Conservation (phyloP, 2,329 filamentous ascomycete species). For the Anthostomella pinea region DNA sequence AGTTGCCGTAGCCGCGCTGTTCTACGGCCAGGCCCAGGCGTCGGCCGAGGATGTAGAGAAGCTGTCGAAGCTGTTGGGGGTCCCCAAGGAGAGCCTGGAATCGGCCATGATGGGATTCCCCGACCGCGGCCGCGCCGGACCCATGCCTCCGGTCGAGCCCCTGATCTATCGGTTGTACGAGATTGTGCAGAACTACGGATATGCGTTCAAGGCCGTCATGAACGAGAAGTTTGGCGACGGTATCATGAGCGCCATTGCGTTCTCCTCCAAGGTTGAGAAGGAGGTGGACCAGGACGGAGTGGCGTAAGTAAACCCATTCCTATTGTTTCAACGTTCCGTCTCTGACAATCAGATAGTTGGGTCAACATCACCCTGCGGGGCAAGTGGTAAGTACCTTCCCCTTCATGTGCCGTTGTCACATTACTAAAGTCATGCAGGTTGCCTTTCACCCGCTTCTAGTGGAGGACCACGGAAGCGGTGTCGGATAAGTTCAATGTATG, state of each 20-base stretch:
- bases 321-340: neutral
- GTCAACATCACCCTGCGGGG: constrained; percentile 33
- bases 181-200: constrained; percentile 95
- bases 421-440: constrained; percentile 24
- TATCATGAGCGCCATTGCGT: constrained; percentile 95
- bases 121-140: constrained; percentile 73
- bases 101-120: constrained; percentile 70
- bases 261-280: constrained; percentile 89
- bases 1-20: constrained; percentile 81
- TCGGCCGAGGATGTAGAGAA: constrained; percentile 64
- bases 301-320: constrained; percentile 35
- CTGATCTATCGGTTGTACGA: constrained; percentile 90
- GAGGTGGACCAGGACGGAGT: constrained; percentile 81
- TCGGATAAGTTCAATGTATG: too few relatives aligned
- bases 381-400: constrained; percentile 28
- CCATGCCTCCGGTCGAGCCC: constrained; percentile 83
- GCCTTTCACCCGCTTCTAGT: constrained; percentile 31
- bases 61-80: constrained; percentile 62
- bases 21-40: constrained; percentile 83
- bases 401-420: neutral
- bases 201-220: constrained; percentile 90
- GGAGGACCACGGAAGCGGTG: too few relatives aligned
- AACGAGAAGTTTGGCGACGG: constrained; percentile 95
- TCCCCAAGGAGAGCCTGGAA: constrained; percentile 55
- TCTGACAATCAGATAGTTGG: constrained; percentile 22